These are phyloP conservation scores for Pythium aquatile DNA, from an alignment of 352 stramenopile genomes.

Conservation along the genomic window DNA sequence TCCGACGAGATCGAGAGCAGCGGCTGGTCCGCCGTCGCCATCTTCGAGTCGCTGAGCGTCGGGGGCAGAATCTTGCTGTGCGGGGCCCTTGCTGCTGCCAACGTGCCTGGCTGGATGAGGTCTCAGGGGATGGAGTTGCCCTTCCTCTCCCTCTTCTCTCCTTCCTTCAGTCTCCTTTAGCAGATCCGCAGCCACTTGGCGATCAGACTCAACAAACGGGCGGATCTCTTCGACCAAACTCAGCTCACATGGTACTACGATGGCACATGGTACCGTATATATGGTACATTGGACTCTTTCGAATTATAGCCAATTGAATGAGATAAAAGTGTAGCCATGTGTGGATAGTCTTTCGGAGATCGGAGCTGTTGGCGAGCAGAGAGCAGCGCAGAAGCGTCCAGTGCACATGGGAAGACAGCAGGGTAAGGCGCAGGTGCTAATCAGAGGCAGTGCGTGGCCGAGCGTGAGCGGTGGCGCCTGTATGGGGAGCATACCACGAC, in stretches of 20 bases:
- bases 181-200: neutral
- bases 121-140: constrained; percentile 1
- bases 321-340: constrained; percentile 7
- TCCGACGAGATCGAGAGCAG: constrained; percentile 30
- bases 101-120: neutral
- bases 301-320: constrained; percentile 9
- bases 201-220: constrained; percentile 3
- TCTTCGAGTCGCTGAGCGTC: constrained; percentile 2
- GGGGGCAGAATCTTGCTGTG: constrained; percentile 1
- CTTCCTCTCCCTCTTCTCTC: constrained; percentile 1
- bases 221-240: constrained; percentile 7
- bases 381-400: neutral
- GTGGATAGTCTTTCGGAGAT: neutral
- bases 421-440: neutral
- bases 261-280: constrained; percentile 1
- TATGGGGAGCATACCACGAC: neutral
- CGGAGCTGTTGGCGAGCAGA: neutral
- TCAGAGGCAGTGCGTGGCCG: neutral
- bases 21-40: constrained; percentile 32
- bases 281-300: neutral
- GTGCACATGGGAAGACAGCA: neutral
- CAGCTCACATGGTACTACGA: constrained; percentile 4
- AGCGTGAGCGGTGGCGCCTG: neutral
- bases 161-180: neutral
- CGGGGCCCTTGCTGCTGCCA: neutral